phyloP scores from a whole-genome alignment of 2,329 filamentous ascomycete species.

The Ascocoryne sarcoides region DNA sequence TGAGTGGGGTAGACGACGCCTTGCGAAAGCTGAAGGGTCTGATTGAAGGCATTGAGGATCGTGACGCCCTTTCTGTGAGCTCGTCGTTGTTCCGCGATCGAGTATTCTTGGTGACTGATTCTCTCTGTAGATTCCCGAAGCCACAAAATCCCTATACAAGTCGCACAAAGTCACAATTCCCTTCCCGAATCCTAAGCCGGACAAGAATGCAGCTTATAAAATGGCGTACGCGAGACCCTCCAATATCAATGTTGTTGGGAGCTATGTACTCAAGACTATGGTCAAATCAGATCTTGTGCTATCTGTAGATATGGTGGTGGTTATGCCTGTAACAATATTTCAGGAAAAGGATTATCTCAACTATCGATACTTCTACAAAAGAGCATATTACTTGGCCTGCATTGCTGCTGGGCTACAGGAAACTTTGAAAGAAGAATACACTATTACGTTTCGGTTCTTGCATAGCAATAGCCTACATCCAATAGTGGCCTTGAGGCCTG shows the following conservation, averaged over 20 bases:
- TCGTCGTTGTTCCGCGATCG: not conserved
- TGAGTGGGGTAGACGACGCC: conserved; percentile 42
- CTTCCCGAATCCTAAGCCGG: conserved; percentile 72
- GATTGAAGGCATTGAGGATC: conserved; percentile 47
- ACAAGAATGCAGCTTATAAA: conserved; percentile 71
- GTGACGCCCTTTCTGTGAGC: conserved; percentile 36
- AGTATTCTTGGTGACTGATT: conserved; percentile 4
- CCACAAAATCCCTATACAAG: conserved; percentile 57
- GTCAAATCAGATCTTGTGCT: conserved; percentile 50
- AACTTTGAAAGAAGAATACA: conserved; percentile 43
- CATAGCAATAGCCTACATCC: conserved; percentile 72
- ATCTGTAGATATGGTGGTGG: conserved; percentile 73
- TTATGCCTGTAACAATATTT: conserved; percentile 72
- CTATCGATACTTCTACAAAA: conserved; percentile 88
- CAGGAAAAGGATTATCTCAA: conserved; percentile 94
- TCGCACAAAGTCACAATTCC: conserved; percentile 64
- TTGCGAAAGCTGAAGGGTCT: conserved; percentile 45
- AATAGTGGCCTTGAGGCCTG: conserved; percentile 42
- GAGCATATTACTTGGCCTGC: conserved; percentile 83
- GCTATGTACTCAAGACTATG: conserved; percentile 71
- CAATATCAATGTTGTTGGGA: conserved; percentile 80
- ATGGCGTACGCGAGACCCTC: conserved; percentile 67
- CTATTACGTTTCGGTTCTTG: conserved; percentile 54
- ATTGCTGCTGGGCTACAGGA: conserved; percentile 62
- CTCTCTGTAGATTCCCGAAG: conserved; percentile 52